Evolutionary conservation across 352 stramenopile species (phyloP).

Genomic region (Globisporangium splendens): DNA sequence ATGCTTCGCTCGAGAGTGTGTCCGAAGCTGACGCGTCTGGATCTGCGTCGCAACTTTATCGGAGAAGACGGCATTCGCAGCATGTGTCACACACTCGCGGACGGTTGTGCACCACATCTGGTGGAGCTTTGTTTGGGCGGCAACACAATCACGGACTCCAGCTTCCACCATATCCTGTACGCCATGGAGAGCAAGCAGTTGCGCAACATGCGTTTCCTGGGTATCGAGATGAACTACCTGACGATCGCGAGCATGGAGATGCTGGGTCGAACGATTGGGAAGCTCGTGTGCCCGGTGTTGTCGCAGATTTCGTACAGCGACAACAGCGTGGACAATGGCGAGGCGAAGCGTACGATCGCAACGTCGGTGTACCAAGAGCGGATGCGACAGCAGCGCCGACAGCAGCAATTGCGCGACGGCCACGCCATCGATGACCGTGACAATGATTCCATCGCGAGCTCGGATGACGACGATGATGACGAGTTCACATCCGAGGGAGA

Average conservation of each 20-base stretch:
- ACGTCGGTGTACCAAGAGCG: conserved; percentile 76
- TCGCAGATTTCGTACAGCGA: conserved; percentile 87
- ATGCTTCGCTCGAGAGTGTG: conserved; percentile 79
- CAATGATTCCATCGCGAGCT: conserved; percentile 23
- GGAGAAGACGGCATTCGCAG: conserved; percentile 71
- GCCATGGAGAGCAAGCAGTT: conserved; percentile 77
- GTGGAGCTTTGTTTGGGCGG: conserved; percentile 76
- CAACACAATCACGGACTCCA: conserved; percentile 83
- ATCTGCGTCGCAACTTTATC: conserved; percentile 85
- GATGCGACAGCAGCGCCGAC: conserved; percentile 49
- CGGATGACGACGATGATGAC: conserved; percentile 25
- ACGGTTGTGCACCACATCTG: conserved; percentile 63
- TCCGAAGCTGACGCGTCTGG: conserved; percentile 70
- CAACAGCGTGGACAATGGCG: conserved; percentile 73
- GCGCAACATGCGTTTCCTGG: conserved; percentile 60
- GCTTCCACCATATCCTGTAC: conserved; percentile 78
- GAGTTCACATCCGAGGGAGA: conserved; percentile 38
- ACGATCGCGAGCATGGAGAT: conserved; percentile 83
- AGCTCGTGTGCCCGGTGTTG: conserved; percentile 70
- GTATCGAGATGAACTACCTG: conserved; percentile 86
- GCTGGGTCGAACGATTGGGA: conserved; percentile 76
- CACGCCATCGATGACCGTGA: conserved; percentile 23
- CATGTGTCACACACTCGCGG: conserved; percentile 66
- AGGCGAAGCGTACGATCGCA: conserved; percentile 73
- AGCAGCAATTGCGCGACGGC: conserved; percentile 45